These are phyloP conservation scores for Candida sonorensis DNA, from an alignment of 805 yeast species.

Conservation along the genomic window DNA sequence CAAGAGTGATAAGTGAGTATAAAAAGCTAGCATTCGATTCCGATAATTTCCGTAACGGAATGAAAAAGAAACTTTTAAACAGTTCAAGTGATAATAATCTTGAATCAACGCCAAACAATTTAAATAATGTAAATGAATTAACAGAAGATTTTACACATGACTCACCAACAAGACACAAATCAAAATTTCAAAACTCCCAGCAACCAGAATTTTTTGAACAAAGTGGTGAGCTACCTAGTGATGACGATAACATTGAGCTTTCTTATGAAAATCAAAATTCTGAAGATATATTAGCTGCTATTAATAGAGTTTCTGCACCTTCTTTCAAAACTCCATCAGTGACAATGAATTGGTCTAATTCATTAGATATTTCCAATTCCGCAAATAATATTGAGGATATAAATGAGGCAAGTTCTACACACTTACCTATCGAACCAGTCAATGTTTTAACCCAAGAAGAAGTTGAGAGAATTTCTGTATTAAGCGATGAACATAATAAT, in stretches of 20 bases:
- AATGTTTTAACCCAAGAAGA: slow-evolving; percentile 12
- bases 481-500: slow-evolving; percentile 1
- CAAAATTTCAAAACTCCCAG: too few species aligned
- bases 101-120: slow-evolving; percentile 13
- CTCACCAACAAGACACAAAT: slow-evolving; percentile 16
- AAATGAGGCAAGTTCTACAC: slow-evolving; percentile 6
- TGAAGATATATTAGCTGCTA: slow-evolving; percentile 10
- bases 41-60: slow-evolving; percentile 12
- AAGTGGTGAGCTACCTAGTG: too few species aligned
- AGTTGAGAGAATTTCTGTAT: slow-evolving; percentile 10
- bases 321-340: slow-evolving; percentile 29
- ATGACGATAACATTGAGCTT: background rate
- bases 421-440: background rate
- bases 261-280: slow-evolving; percentile 7
- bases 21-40: slow-evolving; percentile 29
- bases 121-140: slow-evolving; percentile 10
- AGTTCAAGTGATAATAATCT: slow-evolving; percentile 15
- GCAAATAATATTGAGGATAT: slow-evolving; percentile 11
- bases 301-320: slow-evolving; percentile 14
- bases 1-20: slow-evolving; percentile 64
- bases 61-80: slow-evolving; percentile 19
- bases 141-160: slow-evolving; percentile 11
- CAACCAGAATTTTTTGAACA: slow-evolving; percentile 4
- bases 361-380: slow-evolving; percentile 20
- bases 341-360: slow-evolving; percentile 31